Evolutionary conservation across 2,329 filamentous ascomycete species (phyloP).

Genomic region (Paracamarosporium sp.): DNA sequence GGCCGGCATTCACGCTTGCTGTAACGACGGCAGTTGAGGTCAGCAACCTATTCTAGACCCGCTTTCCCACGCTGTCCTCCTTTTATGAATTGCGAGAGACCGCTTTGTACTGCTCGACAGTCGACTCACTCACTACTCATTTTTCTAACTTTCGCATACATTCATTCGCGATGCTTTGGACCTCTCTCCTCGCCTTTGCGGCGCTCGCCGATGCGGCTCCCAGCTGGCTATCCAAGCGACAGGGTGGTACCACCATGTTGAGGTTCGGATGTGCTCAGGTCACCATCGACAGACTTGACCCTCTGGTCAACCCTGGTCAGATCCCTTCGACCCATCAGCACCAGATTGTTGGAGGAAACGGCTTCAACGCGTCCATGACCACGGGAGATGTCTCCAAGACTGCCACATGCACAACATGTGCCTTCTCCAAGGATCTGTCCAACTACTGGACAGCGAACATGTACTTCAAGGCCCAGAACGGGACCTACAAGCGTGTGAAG

Average conservation of each 20-base stretch:
- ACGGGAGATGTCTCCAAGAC: slow-evolving; percentile 33
- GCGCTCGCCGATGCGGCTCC: slow-evolving; percentile 28
- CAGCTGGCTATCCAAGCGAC: slow-evolving; percentile 18
- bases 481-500: slow-evolving; percentile 39
- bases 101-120: slow-evolving; percentile 6
- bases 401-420: slow-evolving; percentile 52
- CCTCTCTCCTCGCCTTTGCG: slow-evolving; percentile 27
- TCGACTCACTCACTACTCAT: slow-evolving; percentile 10
- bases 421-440: slow-evolving; percentile 45
- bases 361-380: slow-evolving; percentile 55
- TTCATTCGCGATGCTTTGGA: slow-evolving; percentile 28
- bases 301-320: slow-evolving; percentile 45
- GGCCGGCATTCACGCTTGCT: slow-evolving; percentile 3
- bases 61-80: not conserved
- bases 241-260: slow-evolving; percentile 37
- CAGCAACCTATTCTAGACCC: slow-evolving; percentile 4
- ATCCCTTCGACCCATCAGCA: slow-evolving; percentile 45
- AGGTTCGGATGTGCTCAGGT: slow-evolving; percentile 41
- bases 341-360: slow-evolving; percentile 53
- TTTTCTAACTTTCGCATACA: slow-evolving; percentile 6
- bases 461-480: slow-evolving; percentile 42
- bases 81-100: slow-evolving; percentile 14
- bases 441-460: slow-evolving; percentile 45
- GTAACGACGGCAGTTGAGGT: slow-evolving; percentile 18
- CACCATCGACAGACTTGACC: slow-evolving; percentile 40